These are phyloP conservation scores for Anthracocystis setariae DNA, from an alignment of 1,284 basidiomycete species.

Conservation along the genomic window DNA sequence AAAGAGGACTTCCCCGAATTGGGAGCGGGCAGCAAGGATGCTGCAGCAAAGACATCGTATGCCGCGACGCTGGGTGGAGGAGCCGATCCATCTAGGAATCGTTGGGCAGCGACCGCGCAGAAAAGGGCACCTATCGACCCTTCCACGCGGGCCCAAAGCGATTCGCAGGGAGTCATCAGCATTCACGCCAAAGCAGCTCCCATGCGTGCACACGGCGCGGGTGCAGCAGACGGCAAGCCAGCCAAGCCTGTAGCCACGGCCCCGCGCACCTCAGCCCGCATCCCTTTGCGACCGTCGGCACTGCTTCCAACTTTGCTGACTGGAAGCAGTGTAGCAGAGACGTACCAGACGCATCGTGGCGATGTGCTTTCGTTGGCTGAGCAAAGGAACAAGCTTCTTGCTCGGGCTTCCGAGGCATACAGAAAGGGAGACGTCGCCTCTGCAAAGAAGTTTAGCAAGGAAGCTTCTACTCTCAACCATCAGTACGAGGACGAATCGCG, in stretches of 20 bases:
- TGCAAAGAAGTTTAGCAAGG: slow-evolving; percentile 89
- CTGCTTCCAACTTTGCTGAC: slow-evolving; percentile 83
- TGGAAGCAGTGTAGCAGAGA: slow-evolving; percentile 73
- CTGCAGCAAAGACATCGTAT: slow-evolving; percentile 32
- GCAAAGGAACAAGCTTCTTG: slow-evolving; percentile 92
- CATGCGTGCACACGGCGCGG: slow-evolving; percentile 15
- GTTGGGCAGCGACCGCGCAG: slow-evolving; percentile 59
- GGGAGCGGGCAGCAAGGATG: slow-evolving; percentile 62
- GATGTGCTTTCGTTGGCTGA: slow-evolving; percentile 89
- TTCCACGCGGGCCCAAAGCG: slow-evolving; percentile 25
- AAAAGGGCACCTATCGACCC: slow-evolving; percentile 31
- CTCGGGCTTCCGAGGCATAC: slow-evolving; percentile 93
- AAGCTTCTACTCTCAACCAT: slow-evolving; percentile 89
- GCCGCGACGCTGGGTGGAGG: slow-evolving; percentile 29
- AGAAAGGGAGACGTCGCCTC: slow-evolving; percentile 90
- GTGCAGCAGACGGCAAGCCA: slow-evolving; percentile 5
- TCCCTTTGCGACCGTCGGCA: slow-evolving; percentile 81
- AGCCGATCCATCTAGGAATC: slow-evolving; percentile 46
- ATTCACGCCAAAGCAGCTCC: slow-evolving; percentile 34
- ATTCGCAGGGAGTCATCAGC: slow-evolving; percentile 31
- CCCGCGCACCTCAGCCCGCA: slow-evolving; percentile 30
- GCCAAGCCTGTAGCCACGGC: background rate
- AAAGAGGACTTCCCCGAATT: slow-evolving; percentile 86
- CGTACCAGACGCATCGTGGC: slow-evolving; percentile 88
- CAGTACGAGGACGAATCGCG: slow-evolving; percentile 87